Percentiles rank a stretch among this genome's conserved stretches.
These are phyloP conservation scores for Plasmodium vivax DNA, from an alignment of 169 alveolate genomes.

Conservation along the genomic window DNA sequence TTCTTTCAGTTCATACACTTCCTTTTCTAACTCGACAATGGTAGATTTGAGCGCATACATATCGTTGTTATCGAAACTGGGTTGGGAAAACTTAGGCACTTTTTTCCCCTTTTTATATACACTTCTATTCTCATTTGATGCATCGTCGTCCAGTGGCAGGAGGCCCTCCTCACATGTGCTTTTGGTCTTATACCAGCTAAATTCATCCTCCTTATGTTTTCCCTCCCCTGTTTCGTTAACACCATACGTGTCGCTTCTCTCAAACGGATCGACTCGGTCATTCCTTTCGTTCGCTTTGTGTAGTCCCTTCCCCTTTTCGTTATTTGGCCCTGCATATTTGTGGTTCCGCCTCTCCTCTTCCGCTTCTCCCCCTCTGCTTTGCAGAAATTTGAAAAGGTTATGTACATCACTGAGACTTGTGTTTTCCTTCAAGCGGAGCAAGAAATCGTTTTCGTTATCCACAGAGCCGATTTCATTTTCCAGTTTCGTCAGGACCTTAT, in stretches of 20 bases:
- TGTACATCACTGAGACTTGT: slow-evolving; percentile 43
- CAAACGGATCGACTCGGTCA: neutral
- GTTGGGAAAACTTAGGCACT: neutral
- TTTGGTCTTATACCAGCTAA: slow-evolving; percentile 23
- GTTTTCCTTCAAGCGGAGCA: slow-evolving; percentile 41
- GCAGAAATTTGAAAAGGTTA: slow-evolving; percentile 39
- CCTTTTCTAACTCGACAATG: slow-evolving; percentile 63
- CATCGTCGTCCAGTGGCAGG: neutral
- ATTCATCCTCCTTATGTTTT: slow-evolving; percentile 8
- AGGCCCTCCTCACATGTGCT: slow-evolving; percentile 5
- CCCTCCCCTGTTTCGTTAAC: neutral
- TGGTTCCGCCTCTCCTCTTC: neutral
- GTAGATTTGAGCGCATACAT: slow-evolving; percentile 36
- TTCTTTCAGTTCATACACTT: slow-evolving; percentile 55
- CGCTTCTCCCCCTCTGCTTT: neutral
- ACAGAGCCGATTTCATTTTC: slow-evolving; percentile 71
- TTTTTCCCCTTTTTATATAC: neutral
- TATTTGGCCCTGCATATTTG: neutral
- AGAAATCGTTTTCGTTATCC: slow-evolving; percentile 52
- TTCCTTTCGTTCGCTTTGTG: slow-evolving; percentile 7
- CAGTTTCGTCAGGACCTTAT: slow-evolving; percentile 59
- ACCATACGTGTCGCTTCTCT: neutral
- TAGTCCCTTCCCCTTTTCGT: neutral
- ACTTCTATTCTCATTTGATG: neutral
- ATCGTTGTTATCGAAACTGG: slow-evolving; percentile 22